Base-by-base conservation (phyloP, 1,139 yeast genomes). In the Sugiyamaella sp. region DNA sequence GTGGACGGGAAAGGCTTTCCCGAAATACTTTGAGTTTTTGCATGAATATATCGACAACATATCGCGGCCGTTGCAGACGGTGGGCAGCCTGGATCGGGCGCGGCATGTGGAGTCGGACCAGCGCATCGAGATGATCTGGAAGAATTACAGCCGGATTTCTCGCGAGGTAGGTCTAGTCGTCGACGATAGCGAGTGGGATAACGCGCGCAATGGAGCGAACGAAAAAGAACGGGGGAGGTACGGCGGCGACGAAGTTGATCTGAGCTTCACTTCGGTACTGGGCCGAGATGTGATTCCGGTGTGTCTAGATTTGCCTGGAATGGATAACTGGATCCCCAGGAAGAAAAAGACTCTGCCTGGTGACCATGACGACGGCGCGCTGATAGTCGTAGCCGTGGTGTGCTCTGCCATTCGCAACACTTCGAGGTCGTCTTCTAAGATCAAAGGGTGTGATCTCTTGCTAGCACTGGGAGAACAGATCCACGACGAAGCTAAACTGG, bases 401-500 rank as follows among this genome's bases (percentile, higher is more conserved):
- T 80, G 85, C 52, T 82, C 95, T 1, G 76, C 85, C 5, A 67
- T 87, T 29, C 78, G 90, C 58, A 81, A 87, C 52, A 78, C 90
- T 0, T 79, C 80, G 8, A 80, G 81, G 27, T 84, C 89, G 0
- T 69, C 79, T 0, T 81, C 85, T 25, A 79, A 89, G 60, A 68
- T 86, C 3, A 81, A 81, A 63, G 95, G 93, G 0, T 78, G 95
- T 61, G 95, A 90, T 63, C 70, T 91, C 53, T 78, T 93, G 2
- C 68, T 89, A 10, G 89, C 89, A 0, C 74, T 93, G 14, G 82
- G 95, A 0, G 96, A 89, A 65, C 79, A 83, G 56, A 75, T 89
- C 2, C 80, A 81, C 40, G 98, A 93, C 65, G 96, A 88, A 54
- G 85, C 85, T 19, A 91, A 90, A 65, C 74, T 93, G 45, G 98